Evolutionary conservation across 129 eudicot species (phyloP).

Genomic region (Smallanthus sonchifolius): DNA sequence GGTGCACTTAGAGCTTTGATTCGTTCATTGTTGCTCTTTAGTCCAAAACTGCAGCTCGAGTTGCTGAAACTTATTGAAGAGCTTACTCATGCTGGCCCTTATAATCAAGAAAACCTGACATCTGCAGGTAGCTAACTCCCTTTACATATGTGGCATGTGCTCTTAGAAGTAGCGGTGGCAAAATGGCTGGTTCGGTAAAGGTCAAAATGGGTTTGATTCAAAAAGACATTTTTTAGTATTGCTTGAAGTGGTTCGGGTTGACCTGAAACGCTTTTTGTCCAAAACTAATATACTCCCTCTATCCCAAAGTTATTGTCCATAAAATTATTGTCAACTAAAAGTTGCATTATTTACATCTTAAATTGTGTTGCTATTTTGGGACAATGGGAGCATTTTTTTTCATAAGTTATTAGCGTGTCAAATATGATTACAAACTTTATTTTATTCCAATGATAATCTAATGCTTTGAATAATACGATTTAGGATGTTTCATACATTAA

Average conservation of each 20-base stretch:
- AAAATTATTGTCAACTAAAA: too few species aligned
- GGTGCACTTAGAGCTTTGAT: slow-evolving; percentile 79
- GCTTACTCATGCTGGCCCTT: slow-evolving; percentile 85
- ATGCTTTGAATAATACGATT: neutral
- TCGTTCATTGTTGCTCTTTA: slow-evolving; percentile 79
- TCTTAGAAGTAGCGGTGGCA: neutral
- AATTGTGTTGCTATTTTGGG: too few species aligned
- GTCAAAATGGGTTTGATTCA: neutral
- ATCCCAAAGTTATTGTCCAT: too few species aligned
- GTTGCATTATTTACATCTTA: too few species aligned
- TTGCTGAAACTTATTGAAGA: slow-evolving; percentile 69
- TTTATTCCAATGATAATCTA: too few species aligned
- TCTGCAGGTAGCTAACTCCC: slow-evolving; percentile 61
- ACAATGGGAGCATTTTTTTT: neutral
- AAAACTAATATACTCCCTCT: neutral
- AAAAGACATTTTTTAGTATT: neutral
- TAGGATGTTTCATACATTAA: neutral
- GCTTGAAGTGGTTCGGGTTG: neutral
- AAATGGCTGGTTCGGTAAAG: neutral
- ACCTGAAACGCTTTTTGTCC: neutral
- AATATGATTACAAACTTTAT: neutral
- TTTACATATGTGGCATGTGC: neutral
- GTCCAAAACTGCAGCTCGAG: slow-evolving; percentile 91
- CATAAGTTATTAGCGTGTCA: neutral
- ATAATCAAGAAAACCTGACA: slow-evolving; percentile 90